Conservation (phyloP, 306 rosid genomes). For the Acmispon strigosus region DNA sequence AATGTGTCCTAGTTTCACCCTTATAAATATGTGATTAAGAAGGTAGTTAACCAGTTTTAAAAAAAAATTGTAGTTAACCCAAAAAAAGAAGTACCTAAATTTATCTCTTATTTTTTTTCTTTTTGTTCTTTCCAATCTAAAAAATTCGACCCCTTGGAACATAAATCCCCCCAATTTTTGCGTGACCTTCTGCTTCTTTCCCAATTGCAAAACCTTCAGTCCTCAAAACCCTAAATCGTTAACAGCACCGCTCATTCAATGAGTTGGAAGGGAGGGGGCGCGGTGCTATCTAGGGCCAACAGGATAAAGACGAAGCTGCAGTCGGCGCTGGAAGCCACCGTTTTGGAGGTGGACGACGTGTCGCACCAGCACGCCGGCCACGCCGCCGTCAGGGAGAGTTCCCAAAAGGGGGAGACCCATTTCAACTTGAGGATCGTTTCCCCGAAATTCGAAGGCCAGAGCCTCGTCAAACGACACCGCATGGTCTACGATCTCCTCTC, state of each 20-base stretch:
- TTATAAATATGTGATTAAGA: too few species aligned
- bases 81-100: too few species aligned
- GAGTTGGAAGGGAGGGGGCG: conserved; percentile 45
- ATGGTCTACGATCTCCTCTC: conserved; percentile 29
- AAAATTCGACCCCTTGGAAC: too few species aligned
- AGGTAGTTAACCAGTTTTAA: too few species aligned
- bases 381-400: conserved; percentile 46
- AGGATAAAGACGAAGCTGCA: conserved; percentile 66
- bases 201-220: not conserved
- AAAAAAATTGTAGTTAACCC: too few species aligned
- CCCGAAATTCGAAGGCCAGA: conserved; percentile 59
- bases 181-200: not conserved
- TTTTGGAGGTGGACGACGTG: conserved; percentile 75
- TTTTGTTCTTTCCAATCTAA: too few species aligned
- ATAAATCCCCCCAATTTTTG: not conserved
- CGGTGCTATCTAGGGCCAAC: conserved; percentile 48
- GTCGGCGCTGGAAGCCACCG: conserved; percentile 57
- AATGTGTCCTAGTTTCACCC: too few species aligned
- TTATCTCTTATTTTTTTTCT: too few species aligned
- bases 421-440: conserved; percentile 75
- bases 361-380: conserved; percentile 87
- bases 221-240: not conserved
- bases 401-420: conserved; percentile 63
- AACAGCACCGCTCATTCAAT: not conserved
- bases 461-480: conserved; percentile 34